Base-by-base conservation (phyloP, 805 yeast species). In the Candida cerambycidarum region DNA sequence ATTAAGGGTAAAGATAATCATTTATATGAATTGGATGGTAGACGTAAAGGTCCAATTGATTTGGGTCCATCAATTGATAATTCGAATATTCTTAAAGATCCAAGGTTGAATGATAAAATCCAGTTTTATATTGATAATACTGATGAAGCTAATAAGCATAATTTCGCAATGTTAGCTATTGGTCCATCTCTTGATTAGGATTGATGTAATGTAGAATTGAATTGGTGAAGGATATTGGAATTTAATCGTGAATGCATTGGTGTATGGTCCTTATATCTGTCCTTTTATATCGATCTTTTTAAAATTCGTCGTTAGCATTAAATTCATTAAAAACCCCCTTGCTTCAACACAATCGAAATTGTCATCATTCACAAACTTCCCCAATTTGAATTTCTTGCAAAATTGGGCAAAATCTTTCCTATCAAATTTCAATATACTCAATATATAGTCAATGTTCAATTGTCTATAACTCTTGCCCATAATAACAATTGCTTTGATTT, bases 221-320 rank as follows among this genome's bases (percentile, higher is more conserved):
- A 21, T 21, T 8, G 23, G 23, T n/a, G n/a, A n/a, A n/a, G n/a
- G n/a, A n/a, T n/a, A n/a, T n/a, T n/a, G n/a, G n/a, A n/a, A n/a
- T n/a, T n/a, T n/a, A n/a, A n/a, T n/a, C n/a, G n/a, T n/a, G n/a
- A n/a, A n/a, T n/a, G n/a, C n/a, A n/a, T n/a, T n/a, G n/a, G n/a
- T n/a, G n/a, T n/a, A n/a, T n/a, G n/a, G n/a, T n/a, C n/a, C n/a
- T n/a, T 61, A 82, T 6, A 81, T 73, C 63, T 90, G 97, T 1
- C 98, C 98, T 68, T 90, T 90, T 48, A 92, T 89, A 57, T 90
- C 97, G 11, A 90, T 81, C 56, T 74, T 83, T 46, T 67, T 77
- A 51, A 74, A 73, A 25, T 63, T 66, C 2, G 66, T 49, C n/a
- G 32, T 37, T 52, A 62, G 47, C 60, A 62, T 50, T 62, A 69